phyloP scores from a whole-genome alignment of 2,329 filamentous ascomycete species.

The Penicillium sp. region DNA sequence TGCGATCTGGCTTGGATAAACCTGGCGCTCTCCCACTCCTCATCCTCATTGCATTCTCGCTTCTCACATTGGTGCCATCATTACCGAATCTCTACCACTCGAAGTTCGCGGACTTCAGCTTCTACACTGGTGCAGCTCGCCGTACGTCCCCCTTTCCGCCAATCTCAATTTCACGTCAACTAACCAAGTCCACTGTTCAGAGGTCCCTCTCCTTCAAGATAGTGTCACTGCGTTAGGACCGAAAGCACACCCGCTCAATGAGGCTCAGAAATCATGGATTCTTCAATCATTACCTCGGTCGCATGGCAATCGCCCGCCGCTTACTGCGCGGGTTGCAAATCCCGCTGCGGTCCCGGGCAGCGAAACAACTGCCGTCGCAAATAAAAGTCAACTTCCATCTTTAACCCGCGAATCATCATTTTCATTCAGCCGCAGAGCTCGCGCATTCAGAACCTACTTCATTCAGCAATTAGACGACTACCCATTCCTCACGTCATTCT shows the following conservation, averaged over 20 bases:
- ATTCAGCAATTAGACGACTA: conserved; percentile 28
- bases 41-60: conserved; percentile 30
- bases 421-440: conserved; percentile 26
- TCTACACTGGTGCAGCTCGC: conserved; percentile 19
- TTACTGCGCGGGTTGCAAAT: conserved; percentile 8
- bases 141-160: conserved; percentile 21
- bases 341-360: conserved; percentile 6
- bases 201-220: conserved; percentile 27
- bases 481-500: conserved; percentile 21
- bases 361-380: conserved; percentile 19
- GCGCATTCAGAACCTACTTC: conserved; percentile 31
- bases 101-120: conserved; percentile 28
- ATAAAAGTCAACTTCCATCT: conserved; percentile 17
- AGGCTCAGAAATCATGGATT: conserved; percentile 13
- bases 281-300: conserved; percentile 9
- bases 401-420: conserved; percentile 20
- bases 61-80: conserved; percentile 34
- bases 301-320: conserved; percentile 17
- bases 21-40: conserved; percentile 34
- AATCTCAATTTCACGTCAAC: neutral
- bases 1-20: conserved; percentile 35
- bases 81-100: conserved; percentile 28
- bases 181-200: conserved; percentile 13
- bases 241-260: conserved; percentile 2
- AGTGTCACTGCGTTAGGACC: conserved; percentile 10